A percentile compares a stretch with the other conserved stretches of the same genome.
These are phyloP conservation scores for Termitomyces bulborhizus DNA, from an alignment of 768 basidiomycete species.

Conservation along the genomic window DNA sequence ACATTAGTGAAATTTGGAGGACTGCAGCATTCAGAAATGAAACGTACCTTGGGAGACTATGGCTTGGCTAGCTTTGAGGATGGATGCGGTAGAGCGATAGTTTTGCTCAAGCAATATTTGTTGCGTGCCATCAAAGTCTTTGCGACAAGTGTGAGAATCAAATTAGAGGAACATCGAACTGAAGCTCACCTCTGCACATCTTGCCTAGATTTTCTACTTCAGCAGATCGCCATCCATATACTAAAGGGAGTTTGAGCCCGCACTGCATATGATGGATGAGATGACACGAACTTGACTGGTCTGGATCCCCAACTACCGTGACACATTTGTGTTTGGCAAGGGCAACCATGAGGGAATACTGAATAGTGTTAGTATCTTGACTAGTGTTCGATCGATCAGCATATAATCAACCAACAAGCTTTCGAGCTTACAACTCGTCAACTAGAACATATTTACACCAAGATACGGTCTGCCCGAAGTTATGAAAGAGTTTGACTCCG, in stretches of 20 bases:
- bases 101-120: slow-evolving; percentile 82
- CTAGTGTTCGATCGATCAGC: slow-evolving; percentile 21
- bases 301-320: slow-evolving; percentile 86
- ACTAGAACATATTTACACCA: slow-evolving; percentile 72
- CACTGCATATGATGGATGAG: background rate
- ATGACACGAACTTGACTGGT: slow-evolving; percentile 67
- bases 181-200: slow-evolving; percentile 54
- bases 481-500: slow-evolving; percentile 59
- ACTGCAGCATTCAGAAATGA: background rate
- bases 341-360: slow-evolving; percentile 73
- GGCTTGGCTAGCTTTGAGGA: slow-evolving; percentile 65
- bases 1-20: background rate
- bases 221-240: slow-evolving; percentile 85
- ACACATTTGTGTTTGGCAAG: slow-evolving; percentile 55
- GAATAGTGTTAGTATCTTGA: slow-evolving; percentile 77
- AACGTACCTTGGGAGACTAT: slow-evolving; percentile 74
- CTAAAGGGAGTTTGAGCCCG: slow-evolving; percentile 22
- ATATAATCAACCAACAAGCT: background rate
- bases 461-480: slow-evolving; percentile 38
- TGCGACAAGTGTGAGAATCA: background rate
- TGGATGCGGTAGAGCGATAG: slow-evolving; percentile 78
- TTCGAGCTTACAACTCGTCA: slow-evolving; percentile 67
- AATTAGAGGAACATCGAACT: no score
- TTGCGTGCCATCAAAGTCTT: slow-evolving; percentile 59
- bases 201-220: slow-evolving; percentile 68